Evolutionary conservation across 139 green algal species (phyloP).

Genomic region (Asterochloris erici): DNA sequence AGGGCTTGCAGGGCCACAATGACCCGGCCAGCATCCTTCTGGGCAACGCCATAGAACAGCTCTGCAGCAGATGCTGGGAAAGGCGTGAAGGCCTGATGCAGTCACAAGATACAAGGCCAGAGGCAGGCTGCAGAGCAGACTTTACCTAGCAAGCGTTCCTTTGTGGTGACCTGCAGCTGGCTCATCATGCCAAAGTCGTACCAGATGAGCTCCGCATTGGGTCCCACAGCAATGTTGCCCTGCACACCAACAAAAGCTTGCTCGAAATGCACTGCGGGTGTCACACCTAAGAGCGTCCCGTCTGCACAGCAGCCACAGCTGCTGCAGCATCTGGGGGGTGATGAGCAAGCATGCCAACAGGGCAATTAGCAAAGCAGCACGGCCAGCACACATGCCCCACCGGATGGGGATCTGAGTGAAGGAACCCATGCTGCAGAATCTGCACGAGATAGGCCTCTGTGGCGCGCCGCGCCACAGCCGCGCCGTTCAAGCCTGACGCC

Average conservation of each 20-base stretch:
- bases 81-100: neutral
- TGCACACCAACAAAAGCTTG: neutral
- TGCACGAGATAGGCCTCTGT: conserved; percentile 57
- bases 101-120: neutral
- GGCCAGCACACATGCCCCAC: too few species aligned
- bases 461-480: conserved; percentile 27
- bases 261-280: neutral
- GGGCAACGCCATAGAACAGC: conserved; percentile 47
- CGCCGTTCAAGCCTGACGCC: conserved; percentile 37
- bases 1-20: conserved; percentile 61
- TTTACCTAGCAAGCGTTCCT: conserved; percentile 26
- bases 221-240: conserved; percentile 39
- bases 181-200: conserved; percentile 63
- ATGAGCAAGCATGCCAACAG: too few species aligned
- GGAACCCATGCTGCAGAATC: conserved; percentile 54
- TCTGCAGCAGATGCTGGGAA: conserved; percentile 24
- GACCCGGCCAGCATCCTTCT: conserved; percentile 46
- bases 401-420: conserved; percentile 40
- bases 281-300: too few species aligned
- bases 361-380: too few species aligned
- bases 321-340: too few species aligned
- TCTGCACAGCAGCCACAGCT: too few species aligned
- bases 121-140: neutral
- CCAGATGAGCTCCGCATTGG: conserved; percentile 30
- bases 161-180: conserved; percentile 32